Evolutionary conservation across 202 grass and related monocot genomes (phyloP), one percentile per base, ranked within the genome.

Genomic region (Elaeis oleifera): DNA sequence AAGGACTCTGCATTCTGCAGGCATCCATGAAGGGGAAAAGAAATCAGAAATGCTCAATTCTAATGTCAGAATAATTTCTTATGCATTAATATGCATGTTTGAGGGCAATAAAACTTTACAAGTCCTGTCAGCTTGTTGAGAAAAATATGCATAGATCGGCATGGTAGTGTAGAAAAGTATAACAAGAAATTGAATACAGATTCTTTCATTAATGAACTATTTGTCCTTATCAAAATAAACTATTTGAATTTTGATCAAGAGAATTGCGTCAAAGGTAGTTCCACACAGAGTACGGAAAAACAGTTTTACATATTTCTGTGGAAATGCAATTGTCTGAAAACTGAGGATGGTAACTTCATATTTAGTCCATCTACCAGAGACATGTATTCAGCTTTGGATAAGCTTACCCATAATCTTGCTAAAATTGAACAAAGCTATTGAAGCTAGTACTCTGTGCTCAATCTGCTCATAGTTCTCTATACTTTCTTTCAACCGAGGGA

Each of bases 1-100:
- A 6, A 87, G 49, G 15, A 27, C 75, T 74, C 84, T 79, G 79
- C 79, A 87, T 31, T 82, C 84, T 82, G 71, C 52, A 71, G n/a
- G 20, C 16, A 49, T 44, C 44, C 70, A 21, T 61, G 64, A 16
- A 71, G 54, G 31, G 25, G 36, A 23, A 21, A 36, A 18, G 39
- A 20, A 58, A 11, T 19, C 7, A 62, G 32, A 18, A 27, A 62
- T 18, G 0, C 3, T 27, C 16, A 29, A 29, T 27, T 60, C 16
- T 32, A 17, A 32, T 60, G 16, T 50, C 36, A 49, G 7, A 50
- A 13, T 5, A 14, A 15, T 64, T 14, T 16, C 17, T 18, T 6
- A 49, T 22, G 7, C 11, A 7, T 20, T 18, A 14, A 49, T 50
- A 8, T 60, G 24, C 18, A 3, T 0, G 2, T 23, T 18, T 9